Percentiles rank a stretch among this genome's conserved stretches.
Evolutionary conservation across 108 stramenopile genomes (phyloP).

Genomic region (Schizochytrium sp.): DNA sequence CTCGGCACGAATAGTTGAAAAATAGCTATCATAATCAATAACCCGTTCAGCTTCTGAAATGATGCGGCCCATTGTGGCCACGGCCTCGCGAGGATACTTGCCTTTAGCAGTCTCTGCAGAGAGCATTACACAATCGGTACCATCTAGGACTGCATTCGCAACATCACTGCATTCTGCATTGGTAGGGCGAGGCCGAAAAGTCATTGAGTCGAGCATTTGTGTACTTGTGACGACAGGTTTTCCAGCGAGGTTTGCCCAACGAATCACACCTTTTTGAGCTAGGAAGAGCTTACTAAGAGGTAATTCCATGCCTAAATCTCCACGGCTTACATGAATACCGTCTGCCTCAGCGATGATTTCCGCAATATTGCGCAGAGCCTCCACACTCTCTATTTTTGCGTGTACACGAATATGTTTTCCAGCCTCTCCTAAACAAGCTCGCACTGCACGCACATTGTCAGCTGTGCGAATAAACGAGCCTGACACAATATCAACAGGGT

Average conservation of each 20-base stretch:
- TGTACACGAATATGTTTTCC: conserved; percentile 66
- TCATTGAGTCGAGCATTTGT: conserved; percentile 99
- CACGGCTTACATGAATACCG: conserved; percentile 67
- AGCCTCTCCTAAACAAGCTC: conserved; percentile 61
- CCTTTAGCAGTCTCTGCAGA: conserved; percentile 97
- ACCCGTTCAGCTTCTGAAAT: conserved; percentile 90
- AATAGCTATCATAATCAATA: conserved; percentile 62
- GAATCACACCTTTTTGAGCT: conserved; percentile 79
- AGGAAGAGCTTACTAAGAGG: conserved; percentile 71
- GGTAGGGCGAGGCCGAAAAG: conserved; percentile 95
- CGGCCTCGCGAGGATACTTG: conserved; percentile 86
- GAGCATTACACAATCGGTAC: conserved; percentile 98
- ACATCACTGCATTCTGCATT: conserved; percentile 99
- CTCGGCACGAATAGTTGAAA: conserved; percentile 28
- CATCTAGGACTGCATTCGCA: conserved; percentile 97
- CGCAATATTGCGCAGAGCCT: conserved; percentile 67
- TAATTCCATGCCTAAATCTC: conserved; percentile 70
- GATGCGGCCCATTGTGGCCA: conserved; percentile 92
- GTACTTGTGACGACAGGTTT: conserved; percentile 92
- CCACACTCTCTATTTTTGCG: conserved; percentile 68
- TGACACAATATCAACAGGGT: conserved; percentile 66
- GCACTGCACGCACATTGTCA: conserved; percentile 64
- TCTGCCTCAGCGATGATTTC: conserved; percentile 65
- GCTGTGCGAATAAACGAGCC: conserved; percentile 64
- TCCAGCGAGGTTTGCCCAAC: conserved; percentile 61